Evolutionary conservation across 441 rosid species (phyloP), one percentile per base, ranked within the genome.

Genomic region (Populus hybrid): DNA sequence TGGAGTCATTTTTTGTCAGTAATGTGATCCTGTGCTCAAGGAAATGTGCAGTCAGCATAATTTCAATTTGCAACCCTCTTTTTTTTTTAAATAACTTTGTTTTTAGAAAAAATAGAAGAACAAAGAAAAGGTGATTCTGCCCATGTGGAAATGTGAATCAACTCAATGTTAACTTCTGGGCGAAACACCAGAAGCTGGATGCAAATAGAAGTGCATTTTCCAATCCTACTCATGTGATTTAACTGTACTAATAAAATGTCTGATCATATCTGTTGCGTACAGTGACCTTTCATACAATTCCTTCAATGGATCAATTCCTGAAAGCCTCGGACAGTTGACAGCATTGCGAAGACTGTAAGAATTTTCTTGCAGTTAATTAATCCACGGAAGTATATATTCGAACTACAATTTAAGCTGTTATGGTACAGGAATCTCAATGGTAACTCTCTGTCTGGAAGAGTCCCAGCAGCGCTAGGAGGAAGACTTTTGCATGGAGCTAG

Each of bases 401-500:
- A 63, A 64, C 32, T 70, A 28, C 77, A 73, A 84, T 46, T 75
- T 73, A 36, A 23, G 32, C 18, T 81, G 78, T 77, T 71, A 24
- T 79, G 75, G 24, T 77, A 81, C 86, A 96, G 99, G 88, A 87
- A 91, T 87, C 97, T 96, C 84, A 96, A 96, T 50, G 91, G 99
- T 34, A 96, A 96, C 85, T 88, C 87, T 66, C 79, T 96, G 80
- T 90, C 96, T n/a, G 98, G 99, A 73, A 85, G 85, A 80, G 99
- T 96, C 77, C 97, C 99, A 32, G 93, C 91, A n/a, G 86, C 95
- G 57, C 84, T 96, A 3, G 99, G 97, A 79, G 98, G 98, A 86
- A 91, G 91, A 80, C 93, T 96, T 81, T 83, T 96, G 86, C 92
- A 94, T 65, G 89, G 98, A 84, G 94, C 98, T 82, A 94, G 97